Percentiles rank a stretch among this genome's conserved stretches.
Evolutionary conservation across 169 alveolate genomes (phyloP).

Genomic region (Eimeria praecox): DNA sequence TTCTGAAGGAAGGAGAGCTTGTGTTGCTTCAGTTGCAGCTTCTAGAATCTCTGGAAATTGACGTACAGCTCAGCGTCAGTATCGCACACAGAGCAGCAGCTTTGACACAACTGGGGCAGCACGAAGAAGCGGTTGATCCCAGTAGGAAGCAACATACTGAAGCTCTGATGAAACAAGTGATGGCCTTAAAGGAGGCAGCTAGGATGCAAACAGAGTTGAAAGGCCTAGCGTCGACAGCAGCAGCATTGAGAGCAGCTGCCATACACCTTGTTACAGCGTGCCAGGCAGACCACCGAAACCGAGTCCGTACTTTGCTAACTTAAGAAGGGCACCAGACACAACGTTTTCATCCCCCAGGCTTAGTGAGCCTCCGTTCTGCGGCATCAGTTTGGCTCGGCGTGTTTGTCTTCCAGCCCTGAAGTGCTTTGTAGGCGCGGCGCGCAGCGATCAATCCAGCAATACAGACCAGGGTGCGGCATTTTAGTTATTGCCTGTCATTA

Average conservation of each 20-base stretch:
- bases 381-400: neutral
- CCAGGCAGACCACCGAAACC: neutral
- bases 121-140: neutral
- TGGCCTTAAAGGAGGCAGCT: neutral
- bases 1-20: neutral
- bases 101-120: neutral
- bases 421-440: neutral
- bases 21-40: slow-evolving; percentile 27
- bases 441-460: neutral
- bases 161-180: slow-evolving; percentile 1
- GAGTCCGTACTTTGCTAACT: too few species aligned
- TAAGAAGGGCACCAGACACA: neutral
- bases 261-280: neutral
- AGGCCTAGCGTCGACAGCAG: neutral
- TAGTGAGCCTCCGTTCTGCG: neutral
- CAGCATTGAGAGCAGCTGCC: neutral
- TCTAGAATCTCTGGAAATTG: neutral
- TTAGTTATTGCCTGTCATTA: neutral
- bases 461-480: neutral
- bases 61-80: neutral
- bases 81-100: neutral
- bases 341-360: neutral
- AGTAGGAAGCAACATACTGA: neutral
- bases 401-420: neutral
- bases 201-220: neutral